phyloP scores from a whole-genome alignment of 305 asterid species.

The Striga hermonthica region DNA sequence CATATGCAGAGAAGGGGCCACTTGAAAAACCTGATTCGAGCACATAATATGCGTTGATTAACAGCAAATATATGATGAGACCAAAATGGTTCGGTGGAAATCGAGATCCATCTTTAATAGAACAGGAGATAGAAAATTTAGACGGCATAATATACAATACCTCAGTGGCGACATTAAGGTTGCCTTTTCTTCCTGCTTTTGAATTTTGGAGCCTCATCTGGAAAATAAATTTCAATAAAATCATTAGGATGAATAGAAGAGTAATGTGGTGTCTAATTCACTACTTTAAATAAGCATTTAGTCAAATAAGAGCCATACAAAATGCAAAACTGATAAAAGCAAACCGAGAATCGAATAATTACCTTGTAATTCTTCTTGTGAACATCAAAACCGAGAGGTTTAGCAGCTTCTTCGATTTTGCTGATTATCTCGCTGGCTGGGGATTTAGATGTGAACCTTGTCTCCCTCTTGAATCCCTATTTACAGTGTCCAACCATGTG shows the following conservation, averaged over 20 bases:
- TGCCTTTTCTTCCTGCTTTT: slow-evolving; percentile 97
- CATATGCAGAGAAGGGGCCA: slow-evolving; percentile 96
- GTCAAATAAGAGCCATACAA: not conserved
- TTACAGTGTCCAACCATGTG: not conserved
- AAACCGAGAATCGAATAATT: slow-evolving; percentile 7
- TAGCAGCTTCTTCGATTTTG: slow-evolving; percentile 85
- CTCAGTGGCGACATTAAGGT: slow-evolving; percentile 89
- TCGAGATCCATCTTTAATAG: slow-evolving; percentile 9
- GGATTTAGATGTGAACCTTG: slow-evolving; percentile 82
- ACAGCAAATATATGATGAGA: not conserved
- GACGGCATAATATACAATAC: slow-evolving; percentile 34
- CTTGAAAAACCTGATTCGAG: slow-evolving; percentile 73
- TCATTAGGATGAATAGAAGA: not conserved
- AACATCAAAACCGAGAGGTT: slow-evolving; percentile 91
- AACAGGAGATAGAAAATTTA: slow-evolving; percentile 1
- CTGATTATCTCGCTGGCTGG: slow-evolving; percentile 73
- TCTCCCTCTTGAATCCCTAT: slow-evolving; percentile 88
- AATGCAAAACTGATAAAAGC: slow-evolving; percentile 13
- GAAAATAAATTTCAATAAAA: slow-evolving; percentile 1
- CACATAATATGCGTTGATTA: slow-evolving; percentile 1
- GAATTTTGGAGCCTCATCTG: slow-evolving; percentile 90
- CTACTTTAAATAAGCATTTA: not conserved
- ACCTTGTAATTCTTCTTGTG: slow-evolving; percentile 90
- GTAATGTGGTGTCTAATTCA: not conserved
- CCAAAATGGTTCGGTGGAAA: not conserved